Base-by-base conservation (phyloP, 23 red algal genomes). In the Chondrus crispus region DNA sequence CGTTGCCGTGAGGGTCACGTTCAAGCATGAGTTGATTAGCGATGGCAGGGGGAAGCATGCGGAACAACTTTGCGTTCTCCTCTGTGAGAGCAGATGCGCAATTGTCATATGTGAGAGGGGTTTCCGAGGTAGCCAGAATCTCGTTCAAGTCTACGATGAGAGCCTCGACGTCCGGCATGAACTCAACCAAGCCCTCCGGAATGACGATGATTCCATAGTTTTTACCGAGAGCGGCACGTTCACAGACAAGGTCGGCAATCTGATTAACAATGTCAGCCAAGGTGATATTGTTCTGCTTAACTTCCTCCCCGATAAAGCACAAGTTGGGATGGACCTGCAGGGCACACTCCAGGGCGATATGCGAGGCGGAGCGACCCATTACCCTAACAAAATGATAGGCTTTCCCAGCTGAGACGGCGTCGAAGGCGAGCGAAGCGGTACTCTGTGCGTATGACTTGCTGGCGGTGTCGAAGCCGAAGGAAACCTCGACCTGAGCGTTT, bases 1-100 rank as follows among this genome's bases (percentile, higher is more conserved):
- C 96, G 79, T 98, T 98, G 57, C 96, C 96, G 52, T 98, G 96
- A 33, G 96, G 93, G 68, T 98, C 96, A 48, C 96, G 89, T 58
- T 98, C 96, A 44, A 98, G 78, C 80, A 90, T 94, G 0, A 98
- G 92, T 68, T 98, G 96, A 16, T 85, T 92, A 18, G 93, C 93
- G 43, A 98, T 90, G 26, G 88, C 47, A 29, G 58, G 41, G 2
- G 96, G 96, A 30, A 98, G 70, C 30, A 81, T 75, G 19, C 36
- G 35, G 66, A 98, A 95, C 45, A 98, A 62, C 55, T 90, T 74
- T 24, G 63, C 66, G 40, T 79, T 91, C 46, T 69, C 55, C 14
- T 74, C 30, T 30, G 63, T 75, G 2, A 98, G 85, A 14, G 68
- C 89, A 36, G 45, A 60, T 2, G 85, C 80, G 41, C 91, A 55